Evolutionary conservation across 148 eudicot species (phyloP).

Genomic region (Beta vulgaris): DNA sequence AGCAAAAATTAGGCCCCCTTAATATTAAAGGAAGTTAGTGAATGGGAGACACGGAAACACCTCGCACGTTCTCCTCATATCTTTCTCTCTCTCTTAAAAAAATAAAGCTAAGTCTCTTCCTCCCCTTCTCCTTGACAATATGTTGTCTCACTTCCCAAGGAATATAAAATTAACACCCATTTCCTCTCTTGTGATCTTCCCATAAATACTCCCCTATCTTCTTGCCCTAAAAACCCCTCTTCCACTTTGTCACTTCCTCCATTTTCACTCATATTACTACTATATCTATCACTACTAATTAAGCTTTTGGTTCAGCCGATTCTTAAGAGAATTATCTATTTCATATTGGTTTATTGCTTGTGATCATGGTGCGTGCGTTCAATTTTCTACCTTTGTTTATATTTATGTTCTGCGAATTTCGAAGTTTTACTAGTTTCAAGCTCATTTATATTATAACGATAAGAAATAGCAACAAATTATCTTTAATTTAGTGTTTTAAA

Average conservation of each 20-base stretch:
- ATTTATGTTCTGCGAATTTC: background rate
- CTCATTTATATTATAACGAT: background rate
- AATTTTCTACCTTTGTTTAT: background rate
- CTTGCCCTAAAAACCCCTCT: constrained; percentile 36
- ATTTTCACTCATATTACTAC: background rate
- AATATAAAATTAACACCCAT: constrained; percentile 29
- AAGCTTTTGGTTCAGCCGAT: constrained; percentile 1
- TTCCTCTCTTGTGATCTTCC: constrained; percentile 57
- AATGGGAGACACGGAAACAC: constrained; percentile 77
- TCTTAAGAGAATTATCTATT: background rate
- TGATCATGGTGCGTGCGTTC: constrained; percentile 70
- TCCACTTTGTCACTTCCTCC: constrained; percentile 24
- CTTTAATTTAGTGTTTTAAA: no score
- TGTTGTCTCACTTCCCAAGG: constrained; percentile 60
- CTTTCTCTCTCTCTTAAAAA: constrained; percentile 1
- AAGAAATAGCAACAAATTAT: no score
- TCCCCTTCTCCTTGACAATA: constrained; percentile 44
- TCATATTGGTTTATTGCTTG: constrained; percentile 10
- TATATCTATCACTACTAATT: background rate
- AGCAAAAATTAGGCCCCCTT: constrained; percentile 8
- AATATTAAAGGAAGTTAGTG: constrained; percentile 13
- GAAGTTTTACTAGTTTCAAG: background rate
- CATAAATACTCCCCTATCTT: constrained; percentile 59
- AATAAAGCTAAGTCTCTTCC: background rate
- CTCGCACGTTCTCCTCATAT: constrained; percentile 78